Evolutionary conservation across 176 grass and related monocot genomes (phyloP), one percentile per base, ranked within the genome.

Genomic region (Musa beccarii): DNA sequence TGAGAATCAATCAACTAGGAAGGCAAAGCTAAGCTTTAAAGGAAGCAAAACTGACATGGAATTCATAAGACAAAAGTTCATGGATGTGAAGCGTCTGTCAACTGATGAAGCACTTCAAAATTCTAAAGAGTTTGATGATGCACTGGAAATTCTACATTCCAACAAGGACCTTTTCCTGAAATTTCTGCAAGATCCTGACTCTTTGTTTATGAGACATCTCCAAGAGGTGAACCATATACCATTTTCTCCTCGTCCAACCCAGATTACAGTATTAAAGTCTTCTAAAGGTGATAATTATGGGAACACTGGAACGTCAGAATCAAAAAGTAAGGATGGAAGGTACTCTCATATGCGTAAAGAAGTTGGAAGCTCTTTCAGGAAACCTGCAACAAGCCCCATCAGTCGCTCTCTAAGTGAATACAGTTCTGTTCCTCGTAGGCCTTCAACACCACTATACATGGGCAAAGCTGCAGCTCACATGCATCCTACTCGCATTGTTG

Each of bases 201-300:
- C 92, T 74, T 82, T 89, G 78, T 75, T 85, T 59, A 75, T 59
- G 49, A 87, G 75, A 65, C 82, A 89, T 62, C 80, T 87, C 13
- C 71, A 77, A 51, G 83, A 92, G 82, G 78, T 82, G 20, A 81
- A 67, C 49, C 82, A 61, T 86, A 69, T 15, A 19, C 72, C 77
- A 50, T 25, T 77, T 10, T 91, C 94, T 81, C 83, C 63, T 70
- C 53, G 75, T 62, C 79, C 74, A 69, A 89, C 88, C 56, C 89
- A 90, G 49, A 99, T 99, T 61, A 99, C 91, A 56, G 80, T 99
- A 76, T 78, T 99, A 70, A 99, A 91, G 78, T 87, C 95, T 76
- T 92, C 86, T 73, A 82, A 78, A 84, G 79, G 72, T 84, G 79
- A 57, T 67, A 86, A 84, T 22, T 67, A 53, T 81, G 65, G 62